Conservation (phyloP, 257 asterid genomes). For the Ilex aquifolium region DNA sequence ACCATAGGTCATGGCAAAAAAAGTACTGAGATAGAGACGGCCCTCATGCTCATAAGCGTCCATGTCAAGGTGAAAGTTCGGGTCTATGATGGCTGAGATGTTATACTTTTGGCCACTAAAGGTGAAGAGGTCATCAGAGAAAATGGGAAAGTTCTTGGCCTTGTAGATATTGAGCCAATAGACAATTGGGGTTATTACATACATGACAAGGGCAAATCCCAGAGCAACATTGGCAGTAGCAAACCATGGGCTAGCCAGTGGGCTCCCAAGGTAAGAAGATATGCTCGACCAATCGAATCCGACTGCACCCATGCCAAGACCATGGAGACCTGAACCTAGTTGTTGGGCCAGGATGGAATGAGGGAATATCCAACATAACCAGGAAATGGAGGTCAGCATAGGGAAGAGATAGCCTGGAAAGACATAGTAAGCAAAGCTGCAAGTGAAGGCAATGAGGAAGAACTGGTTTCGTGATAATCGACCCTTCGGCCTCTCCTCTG, state of each 20-base stretch:
- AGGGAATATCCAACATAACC: conserved; percentile 90
- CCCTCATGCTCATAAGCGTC: conserved; percentile 77
- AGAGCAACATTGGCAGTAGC: conserved; percentile 88
- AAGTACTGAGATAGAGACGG: conserved; percentile 73
- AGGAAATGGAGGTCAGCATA: conserved; percentile 75
- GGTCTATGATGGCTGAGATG: conserved; percentile 64
- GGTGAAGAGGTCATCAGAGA: conserved; percentile 76
- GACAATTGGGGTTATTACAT: conserved; percentile 53
- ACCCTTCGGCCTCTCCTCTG: conserved; percentile 65
- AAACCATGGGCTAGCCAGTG: conserved; percentile 98
- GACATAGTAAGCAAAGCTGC: conserved; percentile 88
- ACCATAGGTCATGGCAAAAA: conserved; percentile 76
- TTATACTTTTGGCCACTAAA: conserved; percentile 66
- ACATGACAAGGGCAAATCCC: conserved; percentile 71
- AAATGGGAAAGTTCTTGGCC: conserved; percentile 85
- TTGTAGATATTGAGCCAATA: conserved; percentile 68
- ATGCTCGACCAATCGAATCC: conserved; percentile 97
- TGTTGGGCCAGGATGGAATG: conserved; percentile 74
- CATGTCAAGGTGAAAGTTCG: conserved; percentile 77
- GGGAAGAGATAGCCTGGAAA: conserved; percentile 87
- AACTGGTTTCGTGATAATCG: conserved; percentile 72
- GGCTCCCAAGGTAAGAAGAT: conserved; percentile 92
- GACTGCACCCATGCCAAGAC: conserved; percentile 82
- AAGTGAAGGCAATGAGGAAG: conserved; percentile 74
- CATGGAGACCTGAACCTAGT: conserved; percentile 92